These are phyloP conservation scores for Ananas comosus DNA, from an alignment of 176 grass and related monocot species.

Conservation along the genomic window DNA sequence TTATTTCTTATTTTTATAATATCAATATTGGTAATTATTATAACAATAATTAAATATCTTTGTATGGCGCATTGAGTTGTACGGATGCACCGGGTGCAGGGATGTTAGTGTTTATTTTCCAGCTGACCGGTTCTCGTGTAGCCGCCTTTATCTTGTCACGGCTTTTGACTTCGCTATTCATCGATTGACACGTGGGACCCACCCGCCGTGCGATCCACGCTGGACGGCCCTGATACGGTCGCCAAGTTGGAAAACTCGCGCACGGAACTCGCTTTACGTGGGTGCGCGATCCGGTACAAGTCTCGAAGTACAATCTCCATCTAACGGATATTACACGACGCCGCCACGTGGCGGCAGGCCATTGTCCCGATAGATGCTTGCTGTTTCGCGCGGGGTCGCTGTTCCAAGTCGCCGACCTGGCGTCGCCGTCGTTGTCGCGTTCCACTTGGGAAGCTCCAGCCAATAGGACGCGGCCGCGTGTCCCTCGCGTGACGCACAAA, in stretches of 20 bases:
- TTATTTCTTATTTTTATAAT: too few species aligned
- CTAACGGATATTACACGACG: not conserved
- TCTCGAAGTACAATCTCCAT: not conserved
- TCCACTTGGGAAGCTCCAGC: not conserved
- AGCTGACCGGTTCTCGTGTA: too few species aligned
- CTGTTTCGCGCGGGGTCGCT: not conserved
- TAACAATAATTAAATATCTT: too few species aligned
- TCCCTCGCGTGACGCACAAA: not conserved
- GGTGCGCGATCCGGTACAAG: not conserved
- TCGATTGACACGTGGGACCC: not conserved
- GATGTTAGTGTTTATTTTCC: too few species aligned
- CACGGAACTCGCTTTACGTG: not conserved
- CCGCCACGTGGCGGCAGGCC: not conserved
- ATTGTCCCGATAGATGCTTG: not conserved
- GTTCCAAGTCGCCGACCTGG: not conserved
- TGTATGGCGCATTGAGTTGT: too few species aligned
- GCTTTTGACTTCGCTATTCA: too few species aligned
- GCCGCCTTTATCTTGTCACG: too few species aligned
- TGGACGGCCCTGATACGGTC: not conserved
- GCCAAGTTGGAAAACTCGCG: not conserved
- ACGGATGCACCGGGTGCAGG: too few species aligned
- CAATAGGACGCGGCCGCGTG: not conserved
- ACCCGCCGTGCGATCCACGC: not conserved
- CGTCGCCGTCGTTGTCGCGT: slow-evolving; percentile 24
- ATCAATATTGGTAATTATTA: too few species aligned